Conservation (phyloP, 768 basidiomycete species). For the Calocybe cyanea region DNA sequence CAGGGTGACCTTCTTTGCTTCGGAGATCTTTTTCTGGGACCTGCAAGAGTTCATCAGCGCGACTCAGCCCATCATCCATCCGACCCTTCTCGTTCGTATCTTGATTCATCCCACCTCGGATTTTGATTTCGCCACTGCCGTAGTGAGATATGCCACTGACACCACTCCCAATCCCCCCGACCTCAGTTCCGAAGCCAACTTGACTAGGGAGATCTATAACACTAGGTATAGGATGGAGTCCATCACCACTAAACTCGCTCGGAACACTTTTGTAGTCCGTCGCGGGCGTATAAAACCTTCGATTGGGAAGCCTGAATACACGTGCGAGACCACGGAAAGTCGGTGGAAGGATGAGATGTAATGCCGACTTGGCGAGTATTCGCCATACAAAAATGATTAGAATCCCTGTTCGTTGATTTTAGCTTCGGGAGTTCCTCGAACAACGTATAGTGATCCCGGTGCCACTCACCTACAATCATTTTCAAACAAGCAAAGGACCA, state of each 20-base stretch:
- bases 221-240: constrained; percentile 74
- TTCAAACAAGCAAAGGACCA: constrained; percentile 44
- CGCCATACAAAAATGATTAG: constrained; percentile 84
- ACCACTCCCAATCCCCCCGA: constrained; percentile 40
- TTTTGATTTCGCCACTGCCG: constrained; percentile 59
- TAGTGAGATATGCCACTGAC: constrained; percentile 15
- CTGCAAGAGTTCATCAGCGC: neutral
- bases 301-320: constrained; percentile 68
- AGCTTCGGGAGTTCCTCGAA: too few species aligned
- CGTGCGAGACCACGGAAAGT: constrained; percentile 73
- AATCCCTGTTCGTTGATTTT: constrained; percentile 47
- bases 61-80: neutral
- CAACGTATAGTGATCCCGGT: too few species aligned
- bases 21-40: constrained; percentile 21
- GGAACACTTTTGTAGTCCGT: constrained; percentile 81
- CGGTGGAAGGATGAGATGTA: constrained; percentile 78
- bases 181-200: constrained; percentile 39
- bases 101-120: constrained; percentile 36
- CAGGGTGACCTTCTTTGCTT: constrained; percentile 27
- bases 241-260: constrained; percentile 44
- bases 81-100: constrained; percentile 16
- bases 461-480: constrained; percentile 41
- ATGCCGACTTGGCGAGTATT: constrained; percentile 71
- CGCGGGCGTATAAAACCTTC: constrained; percentile 87
- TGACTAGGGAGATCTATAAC: constrained; percentile 73